Percentiles rank a stretch among this genome's conserved stretches.
Evolutionary conservation across 257 asterid genomes (phyloP).

Genomic region (Solanum neorickii): DNA sequence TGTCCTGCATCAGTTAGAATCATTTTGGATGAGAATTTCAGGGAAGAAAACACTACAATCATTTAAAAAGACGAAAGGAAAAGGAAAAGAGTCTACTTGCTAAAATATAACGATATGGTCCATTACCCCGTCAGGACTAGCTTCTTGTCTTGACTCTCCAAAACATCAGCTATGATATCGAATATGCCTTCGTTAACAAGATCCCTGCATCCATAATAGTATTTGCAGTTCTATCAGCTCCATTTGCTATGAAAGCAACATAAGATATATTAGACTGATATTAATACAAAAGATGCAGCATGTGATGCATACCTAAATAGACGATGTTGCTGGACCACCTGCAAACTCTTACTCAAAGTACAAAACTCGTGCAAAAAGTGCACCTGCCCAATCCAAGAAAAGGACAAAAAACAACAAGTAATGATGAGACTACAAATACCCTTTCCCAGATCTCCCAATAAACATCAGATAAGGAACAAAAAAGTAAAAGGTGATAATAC

Average conservation of each 20-base stretch:
- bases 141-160: constrained; percentile 73
- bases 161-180: constrained; percentile 60
- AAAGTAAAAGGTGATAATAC: not conserved
- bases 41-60: not conserved
- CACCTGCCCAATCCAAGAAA: constrained; percentile 28
- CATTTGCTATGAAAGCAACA: not conserved
- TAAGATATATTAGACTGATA: not conserved
- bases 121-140: constrained; percentile 89
- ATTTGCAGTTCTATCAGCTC: not conserved
- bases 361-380: constrained; percentile 89
- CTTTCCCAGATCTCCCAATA: not conserved
- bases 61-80: not conserved
- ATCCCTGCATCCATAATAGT: constrained; percentile 45
- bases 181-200: constrained; percentile 84
- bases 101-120: constrained; percentile 6
- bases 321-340: constrained; percentile 84
- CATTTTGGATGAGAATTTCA: constrained; percentile 12
- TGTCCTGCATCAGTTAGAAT: constrained; percentile 73
- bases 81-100: not conserved
- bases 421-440: not conserved
- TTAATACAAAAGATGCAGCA: not conserved
- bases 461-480: not conserved
- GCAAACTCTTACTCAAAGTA: constrained; percentile 87
- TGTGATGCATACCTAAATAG: constrained; percentile 50
- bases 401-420: not conserved